Percentiles rank a stretch among this genome's conserved stretches.
phyloP scores from a whole-genome alignment of 202 grass and related monocot species.

The Bolboschoenoplectus hybrid region DNA sequence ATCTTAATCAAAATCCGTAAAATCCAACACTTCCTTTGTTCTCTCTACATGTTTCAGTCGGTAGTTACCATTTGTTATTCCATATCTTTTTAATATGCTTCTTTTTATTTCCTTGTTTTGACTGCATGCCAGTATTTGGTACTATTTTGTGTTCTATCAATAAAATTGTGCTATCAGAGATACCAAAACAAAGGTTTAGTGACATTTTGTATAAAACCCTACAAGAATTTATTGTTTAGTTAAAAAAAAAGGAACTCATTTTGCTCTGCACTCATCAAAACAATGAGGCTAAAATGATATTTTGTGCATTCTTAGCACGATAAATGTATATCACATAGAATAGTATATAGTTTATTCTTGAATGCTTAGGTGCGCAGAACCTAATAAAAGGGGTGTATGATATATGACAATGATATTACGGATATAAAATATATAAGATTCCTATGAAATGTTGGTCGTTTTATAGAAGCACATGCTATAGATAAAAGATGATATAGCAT shows the following conservation, averaged over 20 bases:
- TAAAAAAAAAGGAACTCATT: neutral
- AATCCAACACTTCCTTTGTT: neutral
- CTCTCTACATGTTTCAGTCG: neutral
- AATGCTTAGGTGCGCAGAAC: neutral
- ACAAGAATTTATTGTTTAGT: neutral
- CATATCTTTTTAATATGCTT: neutral
- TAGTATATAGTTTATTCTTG: neutral
- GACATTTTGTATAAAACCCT: neutral
- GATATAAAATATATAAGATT: neutral
- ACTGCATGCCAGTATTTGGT: neutral
- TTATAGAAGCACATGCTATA: neutral
- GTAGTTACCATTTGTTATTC: neutral
- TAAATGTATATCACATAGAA: neutral
- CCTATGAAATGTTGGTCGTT: neutral
- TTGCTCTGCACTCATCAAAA: neutral
- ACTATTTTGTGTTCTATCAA: neutral
- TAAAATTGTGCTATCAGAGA: no score
- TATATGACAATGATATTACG: neutral
- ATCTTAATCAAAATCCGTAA: no score
- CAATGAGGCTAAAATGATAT: neutral
- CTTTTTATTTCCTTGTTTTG: neutral
- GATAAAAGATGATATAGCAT: neutral
- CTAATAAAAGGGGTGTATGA: neutral
- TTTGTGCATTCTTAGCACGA: neutral
- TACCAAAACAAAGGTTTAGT: neutral